A percentile compares a stretch with the other conserved stretches of the same genome.
Conservation (phyloP, 2,329 filamentous ascomycete genomes). For the Mollisia scopiformis region DNA sequence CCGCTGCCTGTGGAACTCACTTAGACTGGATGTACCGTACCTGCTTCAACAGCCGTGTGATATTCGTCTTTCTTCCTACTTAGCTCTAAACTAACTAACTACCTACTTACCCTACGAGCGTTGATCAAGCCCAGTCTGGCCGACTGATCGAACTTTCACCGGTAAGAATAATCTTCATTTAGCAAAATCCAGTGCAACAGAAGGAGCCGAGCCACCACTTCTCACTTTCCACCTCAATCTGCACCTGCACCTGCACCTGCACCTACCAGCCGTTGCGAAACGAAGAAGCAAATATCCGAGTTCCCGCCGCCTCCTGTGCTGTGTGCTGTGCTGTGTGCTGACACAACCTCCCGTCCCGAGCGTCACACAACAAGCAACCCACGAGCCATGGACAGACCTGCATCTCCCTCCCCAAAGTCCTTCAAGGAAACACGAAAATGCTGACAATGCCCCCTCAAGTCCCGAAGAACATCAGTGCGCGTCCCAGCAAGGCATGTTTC, state of each 20-base stretch:
- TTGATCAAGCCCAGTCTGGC: background rate
- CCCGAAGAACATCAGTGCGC: background rate
- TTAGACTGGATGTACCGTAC: background rate
- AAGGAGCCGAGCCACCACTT: background rate
- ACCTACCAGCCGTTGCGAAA: slow-evolving; percentile 5
- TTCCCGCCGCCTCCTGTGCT: background rate
- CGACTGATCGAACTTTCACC: background rate
- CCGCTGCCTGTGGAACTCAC: slow-evolving; percentile 10
- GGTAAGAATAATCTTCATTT: background rate
- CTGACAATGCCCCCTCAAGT: background rate
- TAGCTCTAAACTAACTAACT: too few relatives aligned
- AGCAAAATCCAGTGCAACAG: background rate
- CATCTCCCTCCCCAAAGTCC: background rate
- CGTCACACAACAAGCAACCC: slow-evolving; percentile 10
- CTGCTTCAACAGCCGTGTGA: background rate
- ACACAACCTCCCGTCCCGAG: slow-evolving; percentile 16
- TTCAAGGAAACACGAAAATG: background rate
- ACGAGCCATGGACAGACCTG: background rate
- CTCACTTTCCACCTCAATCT: background rate
- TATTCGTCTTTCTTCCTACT: too few relatives aligned
- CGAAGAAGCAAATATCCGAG: slow-evolving; percentile 14
- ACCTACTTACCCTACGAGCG: background rate
- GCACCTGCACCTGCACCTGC: background rate
- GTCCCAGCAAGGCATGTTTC: background rate
- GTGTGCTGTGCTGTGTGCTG: slow-evolving; percentile 1